These are phyloP conservation scores for Vaccinium vitisidaea DNA, from an alignment of 148 eudicot species.

Conservation along the genomic window DNA sequence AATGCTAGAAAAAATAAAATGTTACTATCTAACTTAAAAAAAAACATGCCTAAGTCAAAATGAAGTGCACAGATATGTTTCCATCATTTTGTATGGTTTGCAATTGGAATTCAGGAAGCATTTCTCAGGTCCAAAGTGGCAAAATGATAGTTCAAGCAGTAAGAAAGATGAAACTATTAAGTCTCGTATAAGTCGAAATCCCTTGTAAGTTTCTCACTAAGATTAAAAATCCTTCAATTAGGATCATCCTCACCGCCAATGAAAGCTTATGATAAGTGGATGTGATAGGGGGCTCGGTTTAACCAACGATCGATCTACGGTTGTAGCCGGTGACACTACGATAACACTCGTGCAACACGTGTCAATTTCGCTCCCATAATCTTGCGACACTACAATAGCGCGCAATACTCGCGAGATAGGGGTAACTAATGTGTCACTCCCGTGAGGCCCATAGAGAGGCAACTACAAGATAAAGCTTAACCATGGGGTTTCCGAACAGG, in stretches of 20 bases:
- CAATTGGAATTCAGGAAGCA: background rate
- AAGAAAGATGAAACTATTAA: background rate
- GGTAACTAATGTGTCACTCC: too few relatives aligned
- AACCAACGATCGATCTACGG: background rate
- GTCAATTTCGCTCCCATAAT: too few relatives aligned
- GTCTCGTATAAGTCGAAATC: background rate
- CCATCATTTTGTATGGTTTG: background rate
- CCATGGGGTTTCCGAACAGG: too few relatives aligned
- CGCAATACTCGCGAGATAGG: too few relatives aligned
- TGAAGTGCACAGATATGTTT: background rate
- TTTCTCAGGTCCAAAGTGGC: background rate
- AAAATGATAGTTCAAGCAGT: background rate
- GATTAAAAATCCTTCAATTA: background rate
- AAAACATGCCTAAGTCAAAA: background rate
- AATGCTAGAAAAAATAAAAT: too few relatives aligned
- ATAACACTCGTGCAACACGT: too few relatives aligned
- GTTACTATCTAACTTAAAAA: too few relatives aligned
- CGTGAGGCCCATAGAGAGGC: too few relatives aligned
- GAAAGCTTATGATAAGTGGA: background rate
- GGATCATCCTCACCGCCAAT: background rate
- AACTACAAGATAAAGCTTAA: too few relatives aligned
- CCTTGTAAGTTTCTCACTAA: background rate
- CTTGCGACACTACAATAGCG: too few relatives aligned
- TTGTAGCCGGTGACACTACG: background rate
- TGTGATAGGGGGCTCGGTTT: too few relatives aligned